Percentiles rank a stretch among this genome's conserved stretches.
Conservation (phyloP, 2,329 filamentous ascomycete genomes). For the Apiospora malaysiana region DNA sequence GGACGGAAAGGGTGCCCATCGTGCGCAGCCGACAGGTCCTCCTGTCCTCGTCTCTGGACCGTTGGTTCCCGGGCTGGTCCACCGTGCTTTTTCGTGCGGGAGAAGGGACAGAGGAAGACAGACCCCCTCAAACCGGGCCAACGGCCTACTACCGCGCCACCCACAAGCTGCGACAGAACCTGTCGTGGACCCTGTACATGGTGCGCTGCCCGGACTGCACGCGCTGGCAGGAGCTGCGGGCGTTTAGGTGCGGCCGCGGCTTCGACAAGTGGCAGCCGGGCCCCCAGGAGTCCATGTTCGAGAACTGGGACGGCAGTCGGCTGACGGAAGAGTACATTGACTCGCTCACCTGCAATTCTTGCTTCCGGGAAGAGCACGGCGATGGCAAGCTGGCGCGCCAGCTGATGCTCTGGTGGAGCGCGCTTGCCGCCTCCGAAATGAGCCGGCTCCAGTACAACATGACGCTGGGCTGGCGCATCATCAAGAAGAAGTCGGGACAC, state of each 20-base stretch:
- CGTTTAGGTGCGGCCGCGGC: background rate
- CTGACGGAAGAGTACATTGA: background rate
- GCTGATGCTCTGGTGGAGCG: background rate
- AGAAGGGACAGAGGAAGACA: background rate
- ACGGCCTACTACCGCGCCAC: background rate
- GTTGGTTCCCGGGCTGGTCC: conserved; percentile 21
- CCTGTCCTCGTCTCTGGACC: conserved; percentile 19
- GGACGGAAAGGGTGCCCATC: conserved; percentile 12
- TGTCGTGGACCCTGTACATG: background rate
- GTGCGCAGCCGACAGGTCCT: conserved; percentile 21
- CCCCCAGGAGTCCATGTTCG: background rate
- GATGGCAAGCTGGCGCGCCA: background rate
- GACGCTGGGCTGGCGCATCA: background rate
- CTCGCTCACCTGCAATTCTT: background rate
- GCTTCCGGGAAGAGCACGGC: background rate
- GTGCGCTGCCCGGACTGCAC: background rate
- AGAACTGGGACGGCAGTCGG: background rate
- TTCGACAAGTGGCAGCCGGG: background rate
- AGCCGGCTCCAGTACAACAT: background rate
- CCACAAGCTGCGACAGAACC: background rate
- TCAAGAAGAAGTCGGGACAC: too few relatives aligned
- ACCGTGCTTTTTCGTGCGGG: background rate
- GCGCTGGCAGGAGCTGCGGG: conserved; percentile 2
- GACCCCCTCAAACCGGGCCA: background rate
- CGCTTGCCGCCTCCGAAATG: background rate